Conservation (phyloP, 2,329 filamentous ascomycete genomes). For the Sclerotinia glacialis region DNA sequence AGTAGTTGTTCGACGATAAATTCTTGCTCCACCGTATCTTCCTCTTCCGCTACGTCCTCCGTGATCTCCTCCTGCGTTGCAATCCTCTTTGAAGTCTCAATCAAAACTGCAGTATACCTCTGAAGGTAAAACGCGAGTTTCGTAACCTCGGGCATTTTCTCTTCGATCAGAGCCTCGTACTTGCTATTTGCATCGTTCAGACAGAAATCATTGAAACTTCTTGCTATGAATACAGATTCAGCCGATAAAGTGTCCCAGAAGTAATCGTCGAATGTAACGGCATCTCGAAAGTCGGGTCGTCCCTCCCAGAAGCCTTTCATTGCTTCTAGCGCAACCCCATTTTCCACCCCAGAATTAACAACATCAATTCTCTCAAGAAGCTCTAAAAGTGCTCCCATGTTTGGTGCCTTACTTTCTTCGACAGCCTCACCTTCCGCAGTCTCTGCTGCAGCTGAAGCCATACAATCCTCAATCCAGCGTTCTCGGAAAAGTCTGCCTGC, state of each 20-base stretch:
- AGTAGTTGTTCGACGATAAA: slow-evolving; percentile 95
- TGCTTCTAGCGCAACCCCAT: slow-evolving; percentile 85
- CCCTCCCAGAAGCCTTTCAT: slow-evolving; percentile 98
- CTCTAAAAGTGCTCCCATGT: slow-evolving; percentile 80
- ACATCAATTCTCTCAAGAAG: slow-evolving; percentile 92
- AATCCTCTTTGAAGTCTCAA: slow-evolving; percentile 60
- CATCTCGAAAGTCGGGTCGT: slow-evolving; percentile 75
- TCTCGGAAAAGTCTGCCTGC: slow-evolving; percentile 87
- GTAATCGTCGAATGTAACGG: slow-evolving; percentile 65
- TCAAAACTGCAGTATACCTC: slow-evolving; percentile 68
- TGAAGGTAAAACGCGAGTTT: slow-evolving; percentile 85
- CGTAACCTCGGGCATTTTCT: slow-evolving; percentile 93
- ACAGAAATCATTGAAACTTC: slow-evolving; percentile 94
- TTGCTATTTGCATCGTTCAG: slow-evolving; percentile 70
- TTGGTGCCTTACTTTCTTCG: slow-evolving; percentile 59
- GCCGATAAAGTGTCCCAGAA: slow-evolving; percentile 81
- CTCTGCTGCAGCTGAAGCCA: slow-evolving; percentile 60
- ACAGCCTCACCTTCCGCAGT: slow-evolving; percentile 50
- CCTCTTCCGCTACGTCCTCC: slow-evolving; percentile 62
- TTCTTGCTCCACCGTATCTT: slow-evolving; percentile 84
- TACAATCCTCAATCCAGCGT: slow-evolving; percentile 97
- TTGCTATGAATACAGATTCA: slow-evolving; percentile 84
- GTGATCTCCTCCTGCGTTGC: slow-evolving; percentile 51
- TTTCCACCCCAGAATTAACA: slow-evolving; percentile 83
- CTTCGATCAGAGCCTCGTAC: slow-evolving; percentile 74